Conservation (phyloP, 2,329 filamentous ascomycete species). For the Blumeria hordei region DNA sequence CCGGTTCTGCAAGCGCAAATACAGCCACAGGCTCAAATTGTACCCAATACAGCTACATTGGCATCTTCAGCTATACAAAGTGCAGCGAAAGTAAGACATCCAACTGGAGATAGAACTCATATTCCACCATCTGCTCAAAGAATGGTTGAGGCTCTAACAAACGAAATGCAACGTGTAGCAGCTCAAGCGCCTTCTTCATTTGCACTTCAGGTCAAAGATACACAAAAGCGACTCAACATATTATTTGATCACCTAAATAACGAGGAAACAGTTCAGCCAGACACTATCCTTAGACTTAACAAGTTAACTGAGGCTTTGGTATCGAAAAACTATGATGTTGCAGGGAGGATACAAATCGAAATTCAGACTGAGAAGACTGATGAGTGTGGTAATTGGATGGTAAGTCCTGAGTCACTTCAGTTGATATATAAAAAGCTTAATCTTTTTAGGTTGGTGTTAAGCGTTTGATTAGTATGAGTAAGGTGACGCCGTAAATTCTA, state of each 20-base stretch:
- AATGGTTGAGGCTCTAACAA: constrained; percentile 57
- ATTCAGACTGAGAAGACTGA: constrained; percentile 55
- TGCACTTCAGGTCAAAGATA: constrained; percentile 73
- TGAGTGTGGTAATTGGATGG: constrained; percentile 74
- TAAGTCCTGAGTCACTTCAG: constrained; percentile 21
- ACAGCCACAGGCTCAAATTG: constrained; percentile 18
- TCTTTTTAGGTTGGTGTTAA: constrained; percentile 43
- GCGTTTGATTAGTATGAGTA: constrained; percentile 56
- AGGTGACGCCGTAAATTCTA: constrained; percentile 30
- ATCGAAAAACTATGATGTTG: constrained; percentile 41
- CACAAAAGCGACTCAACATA: constrained; percentile 73
- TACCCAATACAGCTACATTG: constrained; percentile 21
- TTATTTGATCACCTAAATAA: constrained; percentile 98
- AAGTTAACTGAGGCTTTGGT: constrained; percentile 42
- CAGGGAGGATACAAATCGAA: constrained; percentile 45
- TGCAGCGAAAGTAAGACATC: constrained; percentile 40
- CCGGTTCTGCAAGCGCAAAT: constrained; percentile 15
- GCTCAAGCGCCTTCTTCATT: constrained; percentile 67
- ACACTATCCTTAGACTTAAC: constrained; percentile 45
- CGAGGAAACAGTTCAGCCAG: constrained; percentile 61
- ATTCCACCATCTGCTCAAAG: constrained; percentile 55
- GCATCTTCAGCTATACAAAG: constrained; percentile 18
- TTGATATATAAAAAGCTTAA: neutral
- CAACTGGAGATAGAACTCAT: constrained; percentile 70
- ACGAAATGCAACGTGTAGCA: constrained; percentile 76